A percentile compares a stretch with the other conserved stretches of the same genome.
phyloP scores from a whole-genome alignment of 192 early-diverging fungal genomes.

The Coemansia javaensis region DNA sequence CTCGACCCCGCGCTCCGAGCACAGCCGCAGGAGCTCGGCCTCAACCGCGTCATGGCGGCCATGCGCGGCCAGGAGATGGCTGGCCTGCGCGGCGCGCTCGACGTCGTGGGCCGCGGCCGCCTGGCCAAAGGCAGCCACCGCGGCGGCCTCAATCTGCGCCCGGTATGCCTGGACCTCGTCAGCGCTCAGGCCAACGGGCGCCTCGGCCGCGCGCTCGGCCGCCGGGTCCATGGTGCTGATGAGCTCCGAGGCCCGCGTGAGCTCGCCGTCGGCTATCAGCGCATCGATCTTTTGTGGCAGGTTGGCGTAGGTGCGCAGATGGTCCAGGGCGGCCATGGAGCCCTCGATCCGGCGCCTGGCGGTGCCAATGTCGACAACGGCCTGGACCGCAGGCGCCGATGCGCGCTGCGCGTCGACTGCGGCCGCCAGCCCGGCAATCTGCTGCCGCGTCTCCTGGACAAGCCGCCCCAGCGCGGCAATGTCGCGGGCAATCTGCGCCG shows the following conservation, averaged over 20 bases:
- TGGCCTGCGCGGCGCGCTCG: not conserved
- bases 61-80: constrained; percentile 15
- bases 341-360: constrained; percentile 15
- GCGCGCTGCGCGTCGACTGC: constrained; percentile 14
- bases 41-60: constrained; percentile 10
- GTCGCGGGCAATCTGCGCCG: constrained; percentile 33
- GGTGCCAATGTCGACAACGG: constrained; percentile 20
- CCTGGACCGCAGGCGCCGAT: constrained; percentile 13
- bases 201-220: not conserved
- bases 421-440: constrained; percentile 7
- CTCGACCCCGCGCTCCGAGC: constrained; percentile 10
- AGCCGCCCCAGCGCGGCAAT: constrained; percentile 22
- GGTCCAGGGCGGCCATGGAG: constrained; percentile 21
- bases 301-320: constrained; percentile 28
- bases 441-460: constrained; percentile 22
- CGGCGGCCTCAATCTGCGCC: constrained; percentile 8
- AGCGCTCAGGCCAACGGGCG: not conserved
- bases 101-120: constrained; percentile 11
- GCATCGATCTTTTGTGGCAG: constrained; percentile 27
- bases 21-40: constrained; percentile 8
- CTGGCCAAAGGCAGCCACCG: constrained; percentile 2
- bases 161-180: constrained; percentile 1
- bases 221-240: constrained; percentile 8
- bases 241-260: constrained; percentile 28
- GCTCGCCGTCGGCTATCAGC: constrained; percentile 22